Conservation (phyloP, 352 stramenopile species). For the Phytophthora rubi region DNA sequence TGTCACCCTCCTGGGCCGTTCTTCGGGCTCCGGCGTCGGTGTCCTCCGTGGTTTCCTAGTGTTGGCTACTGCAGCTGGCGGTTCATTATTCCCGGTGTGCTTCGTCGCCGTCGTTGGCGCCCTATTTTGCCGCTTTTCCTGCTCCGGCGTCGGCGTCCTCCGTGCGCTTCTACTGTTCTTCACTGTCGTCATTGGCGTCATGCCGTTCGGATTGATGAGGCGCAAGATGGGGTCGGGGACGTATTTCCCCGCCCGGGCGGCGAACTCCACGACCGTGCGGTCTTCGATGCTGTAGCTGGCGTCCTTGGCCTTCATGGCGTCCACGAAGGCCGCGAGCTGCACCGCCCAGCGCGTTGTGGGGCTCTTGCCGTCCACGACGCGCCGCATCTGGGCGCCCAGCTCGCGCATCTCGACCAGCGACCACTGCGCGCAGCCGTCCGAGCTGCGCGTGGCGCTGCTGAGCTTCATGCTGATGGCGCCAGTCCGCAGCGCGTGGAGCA, state of each 20-base stretch:
- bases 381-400: constrained; percentile 33
- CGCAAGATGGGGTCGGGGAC: constrained; percentile 13
- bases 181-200: not conserved
- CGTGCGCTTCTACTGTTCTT: not conserved
- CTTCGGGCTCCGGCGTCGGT: not conserved
- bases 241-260: constrained; percentile 22
- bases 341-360: constrained; percentile 13
- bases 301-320: constrained; percentile 26
- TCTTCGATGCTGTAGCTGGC: constrained; percentile 14
- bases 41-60: not conserved
- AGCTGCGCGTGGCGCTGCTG: constrained; percentile 17
- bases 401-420: constrained; percentile 33
- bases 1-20: not conserved
- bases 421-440: constrained; percentile 33
- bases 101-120: not conserved
- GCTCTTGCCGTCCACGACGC: constrained; percentile 15
- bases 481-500: constrained; percentile 27
- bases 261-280: constrained; percentile 29
- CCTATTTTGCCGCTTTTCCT: not conserved
- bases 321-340: constrained; percentile 20
- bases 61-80: not conserved
- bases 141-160: not conserved
- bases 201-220: constrained; percentile 16
- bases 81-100: constrained; percentile 1
- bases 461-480: constrained; percentile 32